phyloP scores from a whole-genome alignment of 2,329 filamentous ascomycete species.

The Venturia oleaginea region DNA sequence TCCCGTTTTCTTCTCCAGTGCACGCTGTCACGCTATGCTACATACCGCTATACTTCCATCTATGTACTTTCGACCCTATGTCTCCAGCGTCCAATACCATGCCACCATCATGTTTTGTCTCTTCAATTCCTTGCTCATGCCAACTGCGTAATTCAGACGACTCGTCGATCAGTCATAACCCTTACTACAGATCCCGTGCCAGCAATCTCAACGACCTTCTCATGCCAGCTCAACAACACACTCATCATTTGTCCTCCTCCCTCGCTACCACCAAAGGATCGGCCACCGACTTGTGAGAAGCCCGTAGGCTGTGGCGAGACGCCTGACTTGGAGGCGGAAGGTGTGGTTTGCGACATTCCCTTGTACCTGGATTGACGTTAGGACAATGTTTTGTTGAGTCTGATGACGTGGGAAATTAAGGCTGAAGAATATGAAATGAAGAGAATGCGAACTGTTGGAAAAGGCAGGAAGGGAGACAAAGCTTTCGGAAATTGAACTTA shows the following conservation, averaged over 20 bases:
- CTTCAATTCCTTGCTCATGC: neutral
- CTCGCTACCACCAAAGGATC: constrained; percentile 44
- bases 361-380: constrained; percentile 57
- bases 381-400: neutral
- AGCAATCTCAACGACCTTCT: constrained; percentile 91
- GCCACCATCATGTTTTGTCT: neutral
- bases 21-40: neutral
- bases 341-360: constrained; percentile 56
- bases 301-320: constrained; percentile 67
- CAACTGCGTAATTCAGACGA: constrained; percentile 48
- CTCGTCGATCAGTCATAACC: constrained; percentile 93
- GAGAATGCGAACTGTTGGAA: constrained; percentile 3
- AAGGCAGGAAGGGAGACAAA: neutral
- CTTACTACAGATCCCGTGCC: constrained; percentile 82
- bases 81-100: neutral
- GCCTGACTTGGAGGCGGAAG: constrained; percentile 26
- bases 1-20: neutral
- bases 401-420: neutral
- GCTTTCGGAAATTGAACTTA: constrained; percentile 39
- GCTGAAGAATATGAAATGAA: neutral
- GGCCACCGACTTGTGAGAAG: constrained; percentile 68
- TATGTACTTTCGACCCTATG: neutral
- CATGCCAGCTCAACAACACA: constrained; percentile 94
- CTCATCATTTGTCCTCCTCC: constrained; percentile 87
- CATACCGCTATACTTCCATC: neutral